Evolutionary conservation across 2,329 filamentous ascomycete species (phyloP).

Genomic region (Diaporthe longicolla): DNA sequence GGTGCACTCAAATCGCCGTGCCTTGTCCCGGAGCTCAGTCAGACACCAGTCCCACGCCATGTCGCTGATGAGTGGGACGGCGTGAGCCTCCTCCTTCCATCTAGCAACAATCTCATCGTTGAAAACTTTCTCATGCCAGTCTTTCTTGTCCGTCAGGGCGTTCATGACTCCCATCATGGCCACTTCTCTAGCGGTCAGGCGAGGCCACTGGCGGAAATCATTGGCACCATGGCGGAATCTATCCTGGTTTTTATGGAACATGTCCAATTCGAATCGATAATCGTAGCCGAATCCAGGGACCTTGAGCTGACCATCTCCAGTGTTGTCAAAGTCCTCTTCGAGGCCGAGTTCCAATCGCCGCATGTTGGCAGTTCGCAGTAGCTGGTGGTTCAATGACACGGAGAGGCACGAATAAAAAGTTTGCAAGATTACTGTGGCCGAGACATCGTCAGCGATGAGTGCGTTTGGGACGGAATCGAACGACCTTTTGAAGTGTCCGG

Average conservation of each 20-base stretch:
- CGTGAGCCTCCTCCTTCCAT: conserved; percentile 49
- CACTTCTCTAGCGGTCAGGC: conserved; percentile 26
- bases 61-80: conserved; percentile 10
- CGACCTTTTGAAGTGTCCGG: not conserved
- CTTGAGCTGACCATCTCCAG: conserved; percentile 2
- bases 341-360: not conserved
- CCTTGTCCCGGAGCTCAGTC: conserved; percentile 30
- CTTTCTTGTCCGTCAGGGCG: conserved; percentile 43
- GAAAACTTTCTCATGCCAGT: conserved; percentile 51
- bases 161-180: conserved; percentile 32
- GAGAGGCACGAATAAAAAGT: not conserved
- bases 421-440: not conserved
- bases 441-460: not conserved
- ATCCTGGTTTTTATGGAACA: not conserved
- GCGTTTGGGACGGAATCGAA: not conserved
- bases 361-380: not conserved
- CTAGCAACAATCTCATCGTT: conserved; percentile 48
- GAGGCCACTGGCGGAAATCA: not conserved
- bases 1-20: conserved; percentile 37
- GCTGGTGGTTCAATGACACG: not conserved
- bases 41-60: conserved; percentile 20
- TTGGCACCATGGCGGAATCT: conserved; percentile 1
- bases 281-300: not conserved
- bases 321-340: conserved; percentile 22
- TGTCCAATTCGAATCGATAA: not conserved